These are phyloP conservation scores for Pulveroboletus ravenelii DNA, from an alignment of 768 basidiomycete species.

Conservation along the genomic window DNA sequence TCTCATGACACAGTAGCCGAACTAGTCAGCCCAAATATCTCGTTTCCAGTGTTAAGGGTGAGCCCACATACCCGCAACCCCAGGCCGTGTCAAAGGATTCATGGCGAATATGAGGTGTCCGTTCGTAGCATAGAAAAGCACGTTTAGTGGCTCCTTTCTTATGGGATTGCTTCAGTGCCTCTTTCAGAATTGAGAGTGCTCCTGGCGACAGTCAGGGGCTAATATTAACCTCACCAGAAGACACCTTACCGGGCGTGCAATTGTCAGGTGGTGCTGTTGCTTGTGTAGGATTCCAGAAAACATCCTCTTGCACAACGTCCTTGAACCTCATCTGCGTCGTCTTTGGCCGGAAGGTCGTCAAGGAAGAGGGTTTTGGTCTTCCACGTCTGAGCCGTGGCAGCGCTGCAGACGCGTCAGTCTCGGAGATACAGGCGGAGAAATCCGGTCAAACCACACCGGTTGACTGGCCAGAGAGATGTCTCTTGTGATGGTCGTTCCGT, in stretches of 20 bases:
- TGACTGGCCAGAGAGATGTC: slow-evolving; percentile 36
- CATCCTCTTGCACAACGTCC: slow-evolving; percentile 33
- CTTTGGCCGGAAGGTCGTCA: background rate
- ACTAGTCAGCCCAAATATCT: background rate
- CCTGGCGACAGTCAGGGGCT: slow-evolving; percentile 37
- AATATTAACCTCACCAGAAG: background rate
- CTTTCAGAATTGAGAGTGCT: slow-evolving; percentile 59
- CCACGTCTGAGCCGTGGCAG: slow-evolving; percentile 3
- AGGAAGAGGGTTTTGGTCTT: slow-evolving; percentile 13
- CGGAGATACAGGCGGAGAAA: background rate
- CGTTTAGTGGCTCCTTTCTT: slow-evolving; percentile 44
- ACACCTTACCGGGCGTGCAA: slow-evolving; percentile 62
- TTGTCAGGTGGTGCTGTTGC: slow-evolving; percentile 45
- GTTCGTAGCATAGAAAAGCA: slow-evolving; percentile 62
- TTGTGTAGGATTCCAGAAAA: slow-evolving; percentile 62
- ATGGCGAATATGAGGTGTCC: slow-evolving; percentile 52
- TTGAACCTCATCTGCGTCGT: background rate
- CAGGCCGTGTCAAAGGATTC: slow-evolving; percentile 62
- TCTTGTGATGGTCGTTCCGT: slow-evolving; percentile 53
- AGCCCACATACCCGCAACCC: slow-evolving; percentile 63
- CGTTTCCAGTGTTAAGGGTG: background rate
- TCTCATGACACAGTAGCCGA: slow-evolving; percentile 33
- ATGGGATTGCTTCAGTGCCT: slow-evolving; percentile 49
- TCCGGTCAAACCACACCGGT: slow-evolving; percentile 1
- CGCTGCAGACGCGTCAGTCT: slow-evolving; percentile 10